Percentiles rank a stretch among this genome's conserved stretches.
These are phyloP conservation scores for Phytophthora citricola DNA, from an alignment of 352 stramenopile genomes.

Conservation along the genomic window DNA sequence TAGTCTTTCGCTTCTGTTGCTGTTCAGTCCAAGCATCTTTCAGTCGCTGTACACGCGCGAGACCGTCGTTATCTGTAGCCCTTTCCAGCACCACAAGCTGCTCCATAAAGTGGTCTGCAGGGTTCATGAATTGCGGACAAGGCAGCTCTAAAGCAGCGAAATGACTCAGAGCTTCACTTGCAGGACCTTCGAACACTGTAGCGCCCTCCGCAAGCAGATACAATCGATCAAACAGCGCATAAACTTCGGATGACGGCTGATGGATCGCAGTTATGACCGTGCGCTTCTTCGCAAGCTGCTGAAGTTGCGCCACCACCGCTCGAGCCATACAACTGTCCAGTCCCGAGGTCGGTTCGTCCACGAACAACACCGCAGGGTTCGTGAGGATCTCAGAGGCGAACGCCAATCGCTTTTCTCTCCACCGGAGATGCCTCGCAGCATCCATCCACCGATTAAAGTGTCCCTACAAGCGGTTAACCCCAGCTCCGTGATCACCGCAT, in stretches of 20 bases:
- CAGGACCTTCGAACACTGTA: conserved; percentile 45
- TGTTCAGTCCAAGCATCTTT: conserved; percentile 34
- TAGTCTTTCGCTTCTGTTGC: conserved; percentile 12
- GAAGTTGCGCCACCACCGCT: conserved; percentile 48
- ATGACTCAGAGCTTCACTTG: conserved; percentile 34
- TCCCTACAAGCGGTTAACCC: conserved; percentile 45
- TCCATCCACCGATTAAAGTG: conserved; percentile 55
- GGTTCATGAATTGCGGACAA: conserved; percentile 55
- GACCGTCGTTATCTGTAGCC: conserved; percentile 35
- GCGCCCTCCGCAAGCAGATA: conserved; percentile 46
- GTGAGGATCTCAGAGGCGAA: conserved; percentile 83
- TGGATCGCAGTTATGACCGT: conserved; percentile 90
- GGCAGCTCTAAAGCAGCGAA: conserved; percentile 39
- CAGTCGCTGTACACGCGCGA: conserved; percentile 37
- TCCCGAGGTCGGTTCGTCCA: conserved; percentile 81
- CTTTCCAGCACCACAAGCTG: conserved; percentile 52
- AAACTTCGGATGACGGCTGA: conserved; percentile 69
- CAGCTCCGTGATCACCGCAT: conserved; percentile 58
- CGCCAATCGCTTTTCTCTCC: conserved; percentile 82
- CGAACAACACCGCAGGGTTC: conserved; percentile 75
- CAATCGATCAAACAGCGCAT: conserved; percentile 44
- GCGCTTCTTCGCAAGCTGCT: conserved; percentile 68
- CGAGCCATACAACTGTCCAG: conserved; percentile 57
- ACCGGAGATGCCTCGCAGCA: conserved; percentile 68
- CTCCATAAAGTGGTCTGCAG: conserved; percentile 57